Conservation (phyloP, 371 early-diverging fungal species). For the Synchytrium microbalum region DNA sequence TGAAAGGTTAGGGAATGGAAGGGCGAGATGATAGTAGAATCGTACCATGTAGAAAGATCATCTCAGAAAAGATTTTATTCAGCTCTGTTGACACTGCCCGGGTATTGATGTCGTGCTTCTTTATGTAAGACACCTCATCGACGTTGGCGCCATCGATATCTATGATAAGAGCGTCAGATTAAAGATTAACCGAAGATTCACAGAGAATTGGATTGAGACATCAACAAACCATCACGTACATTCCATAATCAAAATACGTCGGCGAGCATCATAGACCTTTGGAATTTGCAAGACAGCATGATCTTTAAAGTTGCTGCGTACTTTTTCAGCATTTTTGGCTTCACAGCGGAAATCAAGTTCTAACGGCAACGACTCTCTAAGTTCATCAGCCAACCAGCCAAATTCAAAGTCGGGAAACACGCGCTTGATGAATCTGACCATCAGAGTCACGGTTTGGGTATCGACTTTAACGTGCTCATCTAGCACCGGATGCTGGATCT, state of each 20-base stretch:
- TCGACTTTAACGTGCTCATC: conserved; percentile 69
- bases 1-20: not conserved
- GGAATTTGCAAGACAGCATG: conserved; percentile 52
- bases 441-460: conserved; percentile 58
- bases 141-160: conserved; percentile 59
- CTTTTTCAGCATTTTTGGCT: conserved; percentile 60
- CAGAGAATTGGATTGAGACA: conserved; percentile 3
- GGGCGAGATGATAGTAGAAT: conserved; percentile 5
- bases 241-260: conserved; percentile 68
- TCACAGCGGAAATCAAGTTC: conserved; percentile 84
- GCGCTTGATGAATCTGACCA: conserved; percentile 53
- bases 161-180: conserved; percentile 6
- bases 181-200: not conserved
- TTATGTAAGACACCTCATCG: conserved; percentile 64
- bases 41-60: conserved; percentile 83
- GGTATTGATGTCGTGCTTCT: conserved; percentile 59
- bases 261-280: conserved; percentile 53
- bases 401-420: conserved; percentile 85
- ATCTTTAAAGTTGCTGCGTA: conserved; percentile 49
- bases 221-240: conserved; percentile 36
- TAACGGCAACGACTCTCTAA: conserved; percentile 70
- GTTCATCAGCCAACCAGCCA: conserved; percentile 83
- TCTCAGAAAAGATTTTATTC: conserved; percentile 68
- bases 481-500: conserved; percentile 81
- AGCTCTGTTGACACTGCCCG: conserved; percentile 64